Evolutionary conservation across 352 stramenopile genomes (phyloP), one percentile per base, ranked within the genome.

Genomic region (Halophytophthora batemanensis): DNA sequence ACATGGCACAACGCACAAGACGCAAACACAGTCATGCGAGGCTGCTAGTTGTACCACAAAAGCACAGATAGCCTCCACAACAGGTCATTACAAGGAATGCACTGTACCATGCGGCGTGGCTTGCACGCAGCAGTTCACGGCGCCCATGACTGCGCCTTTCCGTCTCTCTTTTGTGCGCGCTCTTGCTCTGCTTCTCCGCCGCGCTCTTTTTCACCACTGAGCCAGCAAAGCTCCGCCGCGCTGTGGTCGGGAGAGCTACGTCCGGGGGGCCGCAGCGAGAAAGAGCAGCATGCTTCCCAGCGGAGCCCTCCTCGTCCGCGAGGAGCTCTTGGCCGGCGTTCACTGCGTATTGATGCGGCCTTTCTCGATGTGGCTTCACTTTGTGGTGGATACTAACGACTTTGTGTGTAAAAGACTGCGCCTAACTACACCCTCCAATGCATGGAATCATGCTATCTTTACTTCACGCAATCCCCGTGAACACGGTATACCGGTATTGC

Each of bases 41-140:
- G 8, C 25, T 31, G 25, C 25, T 8, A 31, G 4, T 31, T 8
- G 25, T 7, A 53, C 3, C 8, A 33, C 6, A 25, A 19, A 15
- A 48, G 2, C 6, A 48, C 31, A 55, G 36, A 31, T 13, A 10
- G n/a, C 7, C 1, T 23, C 17, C 45, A 44, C 48, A 53, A 41
- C 46, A 53, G 29, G 31, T n/a, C 45, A 64, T 51, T n/a, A 15
- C 0, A 19, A 2, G 8, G 3, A 15, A 17, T 15, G 3, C n/a
- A 19, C 35, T 45, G 39, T 47, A 74, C 67, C 50, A 43, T 66
- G 56, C 4, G 60, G 48, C n/a, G 53, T 2, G 41, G 60, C 61
- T 50, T 77, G 67, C 40, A 60, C 64, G 37, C 67, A 77, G 45
- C 67, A 77, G 54, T 73, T 69, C 29, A 66, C 55, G 13, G 54